Percentiles rank a stretch among this genome's conserved stretches.
Evolutionary conservation across 2,329 filamentous ascomycete species (phyloP).

Genomic region (Calonectria pteridis): DNA sequence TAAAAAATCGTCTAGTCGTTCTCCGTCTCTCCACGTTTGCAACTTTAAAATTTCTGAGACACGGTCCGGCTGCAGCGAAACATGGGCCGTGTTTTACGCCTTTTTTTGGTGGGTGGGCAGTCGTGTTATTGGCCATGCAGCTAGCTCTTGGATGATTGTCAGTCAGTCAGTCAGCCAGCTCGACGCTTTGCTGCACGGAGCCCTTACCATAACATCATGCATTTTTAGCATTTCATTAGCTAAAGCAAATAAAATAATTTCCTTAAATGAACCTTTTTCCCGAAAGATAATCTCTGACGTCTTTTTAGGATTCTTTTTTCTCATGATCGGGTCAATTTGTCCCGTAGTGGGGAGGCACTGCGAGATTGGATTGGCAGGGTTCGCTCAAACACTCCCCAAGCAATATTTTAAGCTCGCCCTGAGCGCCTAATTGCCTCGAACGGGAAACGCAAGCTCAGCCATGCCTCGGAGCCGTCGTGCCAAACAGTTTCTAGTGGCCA

Average conservation of each 20-base stretch:
- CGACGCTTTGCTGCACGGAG: no score
- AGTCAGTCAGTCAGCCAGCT: no score
- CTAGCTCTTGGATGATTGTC: no score
- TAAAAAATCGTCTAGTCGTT: neutral
- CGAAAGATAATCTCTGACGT: no score
- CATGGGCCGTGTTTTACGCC: neutral
- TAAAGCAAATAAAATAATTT: no score
- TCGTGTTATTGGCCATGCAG: neutral
- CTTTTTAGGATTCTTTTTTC: no score
- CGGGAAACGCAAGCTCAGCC: neutral
- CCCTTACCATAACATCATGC: no score
- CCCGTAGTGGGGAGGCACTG: no score
- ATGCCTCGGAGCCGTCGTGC: neutral
- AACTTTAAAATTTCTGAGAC: conserved; percentile 8
- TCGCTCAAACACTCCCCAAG: neutral
- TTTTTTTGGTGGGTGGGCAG: neutral
- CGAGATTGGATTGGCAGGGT: neutral
- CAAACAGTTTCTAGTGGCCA: neutral
- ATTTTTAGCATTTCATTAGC: no score
- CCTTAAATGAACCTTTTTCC: no score
- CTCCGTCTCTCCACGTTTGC: neutral
- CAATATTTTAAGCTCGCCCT: neutral
- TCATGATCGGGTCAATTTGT: no score
- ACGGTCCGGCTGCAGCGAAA: conserved; percentile 2
- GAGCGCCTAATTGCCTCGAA: neutral